A percentile compares a stretch with the other conserved stretches of the same genome.
phyloP scores from a whole-genome alignment of 768 basidiomycete genomes.

The Russula dissimulans region DNA sequence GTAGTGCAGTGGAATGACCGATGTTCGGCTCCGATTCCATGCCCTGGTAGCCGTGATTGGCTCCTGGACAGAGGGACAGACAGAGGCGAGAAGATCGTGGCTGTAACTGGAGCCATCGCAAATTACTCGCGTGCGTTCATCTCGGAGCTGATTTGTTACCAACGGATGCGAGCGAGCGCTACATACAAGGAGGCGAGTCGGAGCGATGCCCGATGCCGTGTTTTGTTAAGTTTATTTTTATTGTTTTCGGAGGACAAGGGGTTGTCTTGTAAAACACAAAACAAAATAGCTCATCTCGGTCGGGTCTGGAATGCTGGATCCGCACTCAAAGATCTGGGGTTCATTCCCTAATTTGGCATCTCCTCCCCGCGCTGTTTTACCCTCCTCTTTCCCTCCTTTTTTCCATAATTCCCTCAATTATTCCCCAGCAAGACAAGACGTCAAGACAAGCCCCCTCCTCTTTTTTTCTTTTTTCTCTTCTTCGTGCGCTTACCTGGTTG shows the following conservation, averaged over 20 bases:
- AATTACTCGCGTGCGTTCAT: background rate
- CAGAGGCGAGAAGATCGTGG: no score
- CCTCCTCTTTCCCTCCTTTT: background rate
- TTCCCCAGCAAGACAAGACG: no score
- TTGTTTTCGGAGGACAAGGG: background rate
- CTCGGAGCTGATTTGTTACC: no score
- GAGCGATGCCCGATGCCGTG: no score
- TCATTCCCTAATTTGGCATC: slow-evolving; percentile 2
- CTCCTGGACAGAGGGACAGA: no score
- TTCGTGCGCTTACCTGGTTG: background rate
- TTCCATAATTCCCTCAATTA: background rate
- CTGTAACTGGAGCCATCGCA: background rate
- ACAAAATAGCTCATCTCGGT: background rate
- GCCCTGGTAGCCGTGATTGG: background rate
- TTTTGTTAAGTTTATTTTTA: background rate
- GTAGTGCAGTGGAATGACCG: background rate
- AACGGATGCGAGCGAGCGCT: no score
- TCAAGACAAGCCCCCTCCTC: background rate
- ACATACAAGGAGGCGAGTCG: no score
- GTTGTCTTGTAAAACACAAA: background rate
- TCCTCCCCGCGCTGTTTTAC: background rate
- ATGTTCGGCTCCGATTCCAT: background rate
- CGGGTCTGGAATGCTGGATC: slow-evolving; percentile 5
- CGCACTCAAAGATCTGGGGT: slow-evolving; percentile 16
- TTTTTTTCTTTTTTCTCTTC: background rate